A percentile compares a stretch with the other conserved stretches of the same genome.
These are phyloP conservation scores for Aspergillus viridinutans DNA, from an alignment of 2,329 filamentous ascomycete genomes.

Conservation along the genomic window DNA sequence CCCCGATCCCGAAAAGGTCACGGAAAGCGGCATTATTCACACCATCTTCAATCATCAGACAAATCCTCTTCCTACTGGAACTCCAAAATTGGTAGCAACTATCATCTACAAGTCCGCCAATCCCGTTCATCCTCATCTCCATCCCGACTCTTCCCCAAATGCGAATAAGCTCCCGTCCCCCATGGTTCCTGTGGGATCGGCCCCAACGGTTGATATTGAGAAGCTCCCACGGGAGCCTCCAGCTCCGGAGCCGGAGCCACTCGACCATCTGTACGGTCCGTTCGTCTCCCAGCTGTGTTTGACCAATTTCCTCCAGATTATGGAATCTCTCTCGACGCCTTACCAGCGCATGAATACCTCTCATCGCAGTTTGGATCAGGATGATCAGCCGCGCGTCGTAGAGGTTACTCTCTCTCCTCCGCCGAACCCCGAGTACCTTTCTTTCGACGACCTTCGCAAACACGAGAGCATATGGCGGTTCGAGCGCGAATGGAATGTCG, in stretches of 20 bases:
- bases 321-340: conserved; percentile 47
- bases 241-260: conserved; percentile 50
- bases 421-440: conserved; percentile 45
- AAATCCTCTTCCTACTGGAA: conserved; percentile 36
- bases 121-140: conserved; percentile 43
- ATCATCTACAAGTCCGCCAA: conserved; percentile 46
- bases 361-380: conserved; percentile 46
- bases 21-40: conserved; percentile 45
- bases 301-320: conserved; percentile 52
- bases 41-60: conserved; percentile 43
- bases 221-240: conserved; percentile 54
- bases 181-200: conserved; percentile 42
- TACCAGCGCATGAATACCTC: conserved; percentile 47
- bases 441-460: conserved; percentile 66
- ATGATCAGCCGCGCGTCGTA: conserved; percentile 48
- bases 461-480: conserved; percentile 80
- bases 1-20: conserved; percentile 38
- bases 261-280: conserved; percentile 53
- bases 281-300: conserved; percentile 54
- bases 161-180: conserved; percentile 38
- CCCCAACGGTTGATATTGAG: conserved; percentile 48
- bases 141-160: conserved; percentile 45
- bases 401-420: conserved; percentile 51
- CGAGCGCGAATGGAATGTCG: conserved; percentile 84
- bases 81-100: conserved; percentile 44